Conservation (phyloP, 2,329 filamentous ascomycete species). For the Penicillium freii region DNA sequence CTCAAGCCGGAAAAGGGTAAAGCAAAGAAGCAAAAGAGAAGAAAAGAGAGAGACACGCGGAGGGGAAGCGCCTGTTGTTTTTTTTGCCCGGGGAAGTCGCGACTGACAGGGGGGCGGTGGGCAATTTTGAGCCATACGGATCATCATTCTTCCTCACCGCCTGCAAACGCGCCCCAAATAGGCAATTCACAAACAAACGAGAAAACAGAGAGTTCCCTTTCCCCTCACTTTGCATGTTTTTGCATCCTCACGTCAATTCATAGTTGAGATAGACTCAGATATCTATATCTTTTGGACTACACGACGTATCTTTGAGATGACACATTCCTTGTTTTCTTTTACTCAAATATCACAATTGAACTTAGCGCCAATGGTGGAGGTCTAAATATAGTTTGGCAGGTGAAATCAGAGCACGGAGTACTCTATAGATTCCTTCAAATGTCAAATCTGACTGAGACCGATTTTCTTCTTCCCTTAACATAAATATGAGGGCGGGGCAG, state of each 20-base stretch:
- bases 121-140: slow-evolving; percentile 29
- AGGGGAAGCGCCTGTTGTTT: slow-evolving; percentile 21
- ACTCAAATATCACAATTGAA: background rate
- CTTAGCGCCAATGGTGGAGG: background rate
- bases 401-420: background rate
- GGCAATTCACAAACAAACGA: slow-evolving; percentile 36
- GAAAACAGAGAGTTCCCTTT: background rate
- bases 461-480: background rate
- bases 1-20: slow-evolving; percentile 6
- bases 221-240: background rate
- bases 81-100: slow-evolving; percentile 20
- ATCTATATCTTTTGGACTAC: background rate
- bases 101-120: slow-evolving; percentile 9
- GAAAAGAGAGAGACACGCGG: slow-evolving; percentile 11
- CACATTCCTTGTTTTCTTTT: background rate
- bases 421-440: too few relatives aligned
- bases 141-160: slow-evolving; percentile 29
- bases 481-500: too few relatives aligned
- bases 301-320: background rate
- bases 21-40: background rate
- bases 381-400: background rate
- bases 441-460: background rate
- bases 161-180: slow-evolving; percentile 17
- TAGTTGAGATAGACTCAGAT: background rate
- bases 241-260: background rate